Conservation (phyloP, 148 eudicot genomes). For the Bassia scoparia region DNA sequence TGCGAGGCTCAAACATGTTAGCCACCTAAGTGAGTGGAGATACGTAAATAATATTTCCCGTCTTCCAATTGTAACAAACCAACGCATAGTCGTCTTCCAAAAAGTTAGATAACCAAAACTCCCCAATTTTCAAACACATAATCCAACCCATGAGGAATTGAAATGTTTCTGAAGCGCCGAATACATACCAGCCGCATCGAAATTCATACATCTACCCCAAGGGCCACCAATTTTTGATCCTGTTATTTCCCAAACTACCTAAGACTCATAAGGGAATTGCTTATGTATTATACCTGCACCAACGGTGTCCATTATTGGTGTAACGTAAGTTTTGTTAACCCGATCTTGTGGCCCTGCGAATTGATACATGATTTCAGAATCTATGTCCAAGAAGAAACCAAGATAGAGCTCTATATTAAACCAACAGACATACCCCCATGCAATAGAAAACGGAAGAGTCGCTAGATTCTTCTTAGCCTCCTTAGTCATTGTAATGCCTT, state of each 20-base stretch:
- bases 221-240: not conserved
- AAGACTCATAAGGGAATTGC: not conserved
- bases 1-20: not conserved
- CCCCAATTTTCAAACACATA: not conserved
- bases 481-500: not conserved
- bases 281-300: not conserved
- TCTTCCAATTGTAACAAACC: constrained; percentile 1
- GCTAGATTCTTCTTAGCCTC: not conserved
- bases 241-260: not conserved
- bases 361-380: constrained; percentile 2
- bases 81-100: not conserved
- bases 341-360: not conserved
- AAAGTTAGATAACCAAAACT: not conserved
- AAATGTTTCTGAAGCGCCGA: not conserved
- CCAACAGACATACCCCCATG: not conserved
- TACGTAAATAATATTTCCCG: not conserved
- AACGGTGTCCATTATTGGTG: not conserved
- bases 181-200: not conserved
- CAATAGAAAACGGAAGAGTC: not conserved
- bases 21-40: not conserved
- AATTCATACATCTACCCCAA: not conserved
- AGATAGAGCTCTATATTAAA: not conserved
- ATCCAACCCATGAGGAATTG: not conserved
- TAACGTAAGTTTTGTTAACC: not conserved
- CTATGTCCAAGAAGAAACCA: constrained; percentile 3